Conservation (phyloP, 2,329 filamentous ascomycete species). For the Fusarium multiceps region DNA sequence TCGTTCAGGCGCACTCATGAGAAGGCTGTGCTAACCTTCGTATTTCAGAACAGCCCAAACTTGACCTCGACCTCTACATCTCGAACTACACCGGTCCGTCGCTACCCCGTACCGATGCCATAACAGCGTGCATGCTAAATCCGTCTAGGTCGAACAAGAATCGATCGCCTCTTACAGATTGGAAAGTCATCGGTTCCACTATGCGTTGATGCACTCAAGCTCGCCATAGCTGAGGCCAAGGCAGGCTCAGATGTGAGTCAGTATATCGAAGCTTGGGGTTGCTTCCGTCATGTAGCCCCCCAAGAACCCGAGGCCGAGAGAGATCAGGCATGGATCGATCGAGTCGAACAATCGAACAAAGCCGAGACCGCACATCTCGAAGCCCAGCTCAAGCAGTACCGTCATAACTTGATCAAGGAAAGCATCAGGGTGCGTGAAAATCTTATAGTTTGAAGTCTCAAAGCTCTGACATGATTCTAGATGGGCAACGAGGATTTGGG, state of each 20-base stretch:
- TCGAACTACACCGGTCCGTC: slow-evolving; percentile 83
- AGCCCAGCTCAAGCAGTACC: slow-evolving; percentile 88
- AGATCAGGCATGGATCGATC: slow-evolving; percentile 81
- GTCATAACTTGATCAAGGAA: slow-evolving; percentile 97
- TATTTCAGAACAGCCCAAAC: slow-evolving; percentile 77
- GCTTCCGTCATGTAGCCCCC: slow-evolving; percentile 72
- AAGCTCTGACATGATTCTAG: slow-evolving; percentile 57
- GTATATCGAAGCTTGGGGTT: slow-evolving; percentile 76
- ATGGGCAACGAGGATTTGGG: slow-evolving; percentile 96
- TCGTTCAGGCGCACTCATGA: neutral
- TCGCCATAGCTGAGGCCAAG: slow-evolving; percentile 81
- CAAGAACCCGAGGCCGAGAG: slow-evolving; percentile 73
- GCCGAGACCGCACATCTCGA: slow-evolving; percentile 81
- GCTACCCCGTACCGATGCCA: neutral
- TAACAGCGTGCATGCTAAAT: slow-evolving; percentile 18
- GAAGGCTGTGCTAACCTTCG: slow-evolving; percentile 23
- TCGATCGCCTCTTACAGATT: slow-evolving; percentile 84
- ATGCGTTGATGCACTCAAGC: slow-evolving; percentile 81
- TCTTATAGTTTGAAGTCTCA: neutral
- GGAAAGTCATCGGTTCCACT: slow-evolving; percentile 81
- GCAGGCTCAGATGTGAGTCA: slow-evolving; percentile 75
- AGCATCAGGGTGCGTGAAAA: slow-evolving; percentile 77
- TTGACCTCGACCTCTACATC: slow-evolving; percentile 92
- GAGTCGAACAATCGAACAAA: slow-evolving; percentile 73
- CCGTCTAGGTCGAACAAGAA: slow-evolving; percentile 77